A percentile compares a stretch with the other conserved stretches of the same genome.
Evolutionary conservation across 768 basidiomycete species (phyloP).

Genomic region (Lactifluus hygrophoroides): DNA sequence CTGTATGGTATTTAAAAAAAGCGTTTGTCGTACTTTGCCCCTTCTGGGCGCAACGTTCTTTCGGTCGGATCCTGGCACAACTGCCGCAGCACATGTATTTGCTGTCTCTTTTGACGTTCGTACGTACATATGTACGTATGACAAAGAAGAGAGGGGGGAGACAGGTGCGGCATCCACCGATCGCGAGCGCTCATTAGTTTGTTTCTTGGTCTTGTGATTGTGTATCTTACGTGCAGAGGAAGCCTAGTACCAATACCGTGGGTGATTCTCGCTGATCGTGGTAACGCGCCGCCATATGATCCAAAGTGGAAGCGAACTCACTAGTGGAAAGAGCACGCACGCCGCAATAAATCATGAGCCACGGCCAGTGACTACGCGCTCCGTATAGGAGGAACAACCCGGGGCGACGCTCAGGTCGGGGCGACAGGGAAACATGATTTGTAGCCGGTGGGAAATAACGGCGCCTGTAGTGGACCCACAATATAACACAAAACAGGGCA

Average conservation of each 20-base stretch:
- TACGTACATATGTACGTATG: not conserved
- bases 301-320: not conserved
- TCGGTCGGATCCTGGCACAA: slow-evolving; percentile 5
- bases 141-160: not conserved
- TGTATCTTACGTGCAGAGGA: not conserved
- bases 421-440: not conserved
- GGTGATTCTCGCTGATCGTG: not conserved
- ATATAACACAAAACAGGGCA: not conserved
- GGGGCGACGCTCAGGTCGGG: not conserved
- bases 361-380: not conserved
- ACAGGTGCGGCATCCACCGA: not conserved
- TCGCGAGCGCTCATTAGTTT: not conserved
- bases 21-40: not conserved
- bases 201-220: not conserved
- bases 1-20: not conserved
- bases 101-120: not conserved
- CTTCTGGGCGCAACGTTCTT: not conserved
- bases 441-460: not conserved
- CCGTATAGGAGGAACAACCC: not conserved
- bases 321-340: not conserved
- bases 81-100: not conserved
- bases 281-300: not conserved
- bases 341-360: not conserved
- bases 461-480: not conserved
- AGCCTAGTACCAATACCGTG: not conserved